Conservation (phyloP, 2,329 filamentous ascomycete species). For the Ramularia endophylla region DNA sequence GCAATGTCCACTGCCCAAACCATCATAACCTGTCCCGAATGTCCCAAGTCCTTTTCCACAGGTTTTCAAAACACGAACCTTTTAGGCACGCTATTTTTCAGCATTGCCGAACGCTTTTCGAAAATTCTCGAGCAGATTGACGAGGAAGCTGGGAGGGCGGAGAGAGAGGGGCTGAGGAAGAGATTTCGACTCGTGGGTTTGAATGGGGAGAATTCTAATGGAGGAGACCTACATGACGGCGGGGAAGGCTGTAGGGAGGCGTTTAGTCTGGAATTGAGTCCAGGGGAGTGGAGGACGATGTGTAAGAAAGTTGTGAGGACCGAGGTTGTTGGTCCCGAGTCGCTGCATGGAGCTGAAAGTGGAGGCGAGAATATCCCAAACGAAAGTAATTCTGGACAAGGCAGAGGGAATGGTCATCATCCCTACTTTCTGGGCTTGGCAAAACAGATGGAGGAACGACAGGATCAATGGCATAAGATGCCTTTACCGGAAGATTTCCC, state of each 20-base stretch:
- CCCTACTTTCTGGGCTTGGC: conserved; percentile 33
- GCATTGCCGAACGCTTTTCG: conserved; percentile 37
- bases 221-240: conserved; percentile 35
- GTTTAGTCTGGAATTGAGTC: conserved; percentile 40
- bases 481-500: conserved; percentile 21
- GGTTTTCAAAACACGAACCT: conserved; percentile 43
- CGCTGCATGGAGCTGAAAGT: too few species aligned
- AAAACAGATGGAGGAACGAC: conserved; percentile 36
- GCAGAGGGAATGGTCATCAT: conserved; percentile 24
- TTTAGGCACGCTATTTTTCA: conserved; percentile 37
- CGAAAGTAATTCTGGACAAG: too few species aligned
- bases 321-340: conserved; percentile 35
- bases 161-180: conserved; percentile 32
- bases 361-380: too few species aligned
- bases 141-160: conserved; percentile 32
- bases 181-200: conserved; percentile 40
- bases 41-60: conserved; percentile 37
- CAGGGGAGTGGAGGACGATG: conserved; percentile 39
- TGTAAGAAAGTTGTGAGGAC: conserved; percentile 41
- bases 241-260: conserved; percentile 38
- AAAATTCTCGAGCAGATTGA: conserved; percentile 38
- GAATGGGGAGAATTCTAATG: conserved; percentile 31
- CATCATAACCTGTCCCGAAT: conserved; percentile 38
- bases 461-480: conserved; percentile 36
- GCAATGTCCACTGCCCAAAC: conserved; percentile 36